phyloP scores from a whole-genome alignment of 2,329 filamentous ascomycete species.

The Aulographum hederae region DNA sequence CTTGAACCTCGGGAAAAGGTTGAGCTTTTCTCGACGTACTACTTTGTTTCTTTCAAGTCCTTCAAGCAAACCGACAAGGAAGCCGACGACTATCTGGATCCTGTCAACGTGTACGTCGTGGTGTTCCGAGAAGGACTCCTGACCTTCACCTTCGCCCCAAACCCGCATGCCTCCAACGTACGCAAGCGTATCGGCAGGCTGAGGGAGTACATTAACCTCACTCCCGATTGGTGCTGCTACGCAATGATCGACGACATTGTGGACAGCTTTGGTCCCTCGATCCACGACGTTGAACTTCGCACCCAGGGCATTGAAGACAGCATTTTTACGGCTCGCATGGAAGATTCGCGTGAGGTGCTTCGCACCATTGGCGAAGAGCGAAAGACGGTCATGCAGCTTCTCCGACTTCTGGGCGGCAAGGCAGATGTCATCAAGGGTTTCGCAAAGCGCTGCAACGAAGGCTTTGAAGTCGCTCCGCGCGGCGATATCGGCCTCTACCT shows the following conservation, averaged over 20 bases:
- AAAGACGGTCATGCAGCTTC: constrained; percentile 85
- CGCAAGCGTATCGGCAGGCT: constrained; percentile 80
- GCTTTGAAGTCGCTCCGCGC: constrained; percentile 84
- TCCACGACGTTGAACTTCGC: constrained; percentile 70
- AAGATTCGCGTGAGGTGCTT: constrained; percentile 76
- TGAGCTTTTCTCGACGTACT: constrained; percentile 91
- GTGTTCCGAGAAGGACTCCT: constrained; percentile 91
- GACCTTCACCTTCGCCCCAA: constrained; percentile 83
- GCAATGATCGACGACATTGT: constrained; percentile 97
- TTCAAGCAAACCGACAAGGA: constrained; percentile 71
- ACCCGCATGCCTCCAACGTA: constrained; percentile 74
- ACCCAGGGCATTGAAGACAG: constrained; percentile 90
- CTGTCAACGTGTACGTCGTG: constrained; percentile 90
- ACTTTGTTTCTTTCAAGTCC: constrained; percentile 93
- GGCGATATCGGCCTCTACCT: constrained; percentile 95
- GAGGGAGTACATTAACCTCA: constrained; percentile 86
- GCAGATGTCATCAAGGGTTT: constrained; percentile 97
- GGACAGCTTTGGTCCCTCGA: constrained; percentile 81
- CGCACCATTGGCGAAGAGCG: constrained; percentile 77
- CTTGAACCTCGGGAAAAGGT: constrained; percentile 97
- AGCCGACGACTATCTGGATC: constrained; percentile 70
- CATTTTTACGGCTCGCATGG: constrained; percentile 77
- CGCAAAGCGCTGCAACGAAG: constrained; percentile 96
- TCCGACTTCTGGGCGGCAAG: constrained; percentile 87
- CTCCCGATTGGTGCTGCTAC: constrained; percentile 98